Base-by-base conservation (phyloP, 345 rosid genomes). In the Murraya koenigii region DNA sequence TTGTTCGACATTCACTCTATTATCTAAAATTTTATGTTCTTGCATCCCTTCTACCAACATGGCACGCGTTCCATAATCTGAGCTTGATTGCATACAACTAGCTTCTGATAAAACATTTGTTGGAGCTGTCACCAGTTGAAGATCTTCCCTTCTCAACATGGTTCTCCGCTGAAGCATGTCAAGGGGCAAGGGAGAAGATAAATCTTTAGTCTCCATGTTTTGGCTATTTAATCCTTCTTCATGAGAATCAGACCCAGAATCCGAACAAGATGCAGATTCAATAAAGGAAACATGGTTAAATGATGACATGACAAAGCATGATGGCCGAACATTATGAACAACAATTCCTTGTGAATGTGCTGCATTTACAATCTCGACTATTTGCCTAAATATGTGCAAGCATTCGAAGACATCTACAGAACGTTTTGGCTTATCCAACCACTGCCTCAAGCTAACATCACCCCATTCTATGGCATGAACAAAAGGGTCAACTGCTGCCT, bases 281-380 rank as follows among this genome's bases (percentile, higher is more conserved):
- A 96, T 94, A 91, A 96, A 94, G 26, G 99, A 92, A 74, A 96
- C 90, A 68, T 86, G 97, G 87, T 92, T 91, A 78, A 89, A 94
- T 1, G 99, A 91, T 63, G 99, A 90, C 97, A 96, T 90, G 30
- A 92, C 87, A 63, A 96, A 94, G 87, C 99, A 96, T 44, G 99
- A 96, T 26, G 99, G 99, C 78, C 92, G 87, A 75, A 92, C 92
- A 90, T 92, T 96, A 58, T 92, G 97, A 82, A 96, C 87, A 78
- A 91, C 93, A 59, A 96, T 84, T 85, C 99, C 97, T 87, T 94
- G 89, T 44, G 97, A 92, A 86, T 96, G 98, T 67, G 98, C 97
- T 33, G 74, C 85, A 82, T 90, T 86, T 44, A 96, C 97, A 75
- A 90, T 92, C 85, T 87, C 99, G 38, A 90, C 97, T 69, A 94